Percentiles rank a stretch among this genome's conserved stretches.
Evolutionary conservation across 805 yeast species (phyloP).

Genomic region (Priceomyces melissophilus): DNA sequence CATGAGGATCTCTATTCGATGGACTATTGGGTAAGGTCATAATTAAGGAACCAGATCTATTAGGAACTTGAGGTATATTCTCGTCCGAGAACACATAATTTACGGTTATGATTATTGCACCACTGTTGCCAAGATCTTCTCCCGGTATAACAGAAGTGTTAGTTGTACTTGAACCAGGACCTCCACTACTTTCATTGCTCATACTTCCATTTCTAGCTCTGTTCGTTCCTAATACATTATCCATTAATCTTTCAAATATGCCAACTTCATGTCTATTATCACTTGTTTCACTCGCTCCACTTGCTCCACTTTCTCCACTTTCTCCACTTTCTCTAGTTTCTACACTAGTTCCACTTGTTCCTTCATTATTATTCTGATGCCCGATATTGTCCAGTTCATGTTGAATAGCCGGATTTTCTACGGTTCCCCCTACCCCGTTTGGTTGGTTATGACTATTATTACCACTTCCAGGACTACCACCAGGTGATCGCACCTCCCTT

Average conservation of each 20-base stretch:
- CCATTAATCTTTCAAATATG: slow-evolving; percentile 23
- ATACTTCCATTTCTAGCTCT: slow-evolving; percentile 1
- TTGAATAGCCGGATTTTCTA: too few species aligned
- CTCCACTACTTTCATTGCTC: neutral
- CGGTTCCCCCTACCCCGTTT: too few species aligned
- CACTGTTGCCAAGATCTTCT: slow-evolving; percentile 11
- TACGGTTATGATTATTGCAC: slow-evolving; percentile 42
- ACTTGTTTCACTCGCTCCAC: neutral
- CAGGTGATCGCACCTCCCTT: too few species aligned
- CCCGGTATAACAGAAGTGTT: slow-evolving; percentile 5
- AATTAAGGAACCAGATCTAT: slow-evolving; percentile 55
- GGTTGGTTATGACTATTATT: too few species aligned
- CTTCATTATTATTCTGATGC: too few species aligned
- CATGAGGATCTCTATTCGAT: slow-evolving; percentile 54
- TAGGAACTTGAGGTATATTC: slow-evolving; percentile 33
- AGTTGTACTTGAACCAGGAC: slow-evolving; percentile 1
- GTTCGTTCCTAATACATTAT: slow-evolving; percentile 15
- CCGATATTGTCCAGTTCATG: too few species aligned
- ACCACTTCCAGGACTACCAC: too few species aligned
- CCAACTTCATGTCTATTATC: slow-evolving; percentile 10
- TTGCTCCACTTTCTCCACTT: too few species aligned
- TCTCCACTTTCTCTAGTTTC: too few species aligned
- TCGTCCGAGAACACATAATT: slow-evolving; percentile 42
- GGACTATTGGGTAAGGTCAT: slow-evolving; percentile 68
- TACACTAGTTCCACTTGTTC: too few species aligned